Evolutionary conservation across 2,329 filamentous ascomycete species (phyloP), one percentile per base, ranked within the genome.

Genomic region (Emmonsiellopsis sp.): DNA sequence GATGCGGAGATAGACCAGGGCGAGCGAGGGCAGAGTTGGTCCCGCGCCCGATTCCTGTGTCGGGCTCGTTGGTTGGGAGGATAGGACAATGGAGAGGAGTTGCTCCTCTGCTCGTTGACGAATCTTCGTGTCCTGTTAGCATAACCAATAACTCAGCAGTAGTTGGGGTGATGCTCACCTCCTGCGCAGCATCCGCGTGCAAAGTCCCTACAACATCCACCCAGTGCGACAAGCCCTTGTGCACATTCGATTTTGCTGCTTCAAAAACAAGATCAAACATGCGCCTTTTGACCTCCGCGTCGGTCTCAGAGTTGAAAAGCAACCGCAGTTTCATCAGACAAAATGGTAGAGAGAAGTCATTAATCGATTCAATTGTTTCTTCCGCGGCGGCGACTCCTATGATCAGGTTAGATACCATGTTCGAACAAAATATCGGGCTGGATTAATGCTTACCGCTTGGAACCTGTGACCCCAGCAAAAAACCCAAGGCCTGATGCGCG

Each of bases 261-360:
- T 68, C 69, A 57, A 72, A 72, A 62, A 73, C 66, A 26, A 68
- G 61, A 54, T 73, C 68, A 38, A 71, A 63, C 30, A 74, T 65
- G 26, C 56, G 62, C 38, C 61, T 65, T 50, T 55, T 49, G 3
- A 52, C 61, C 6, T 64, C 59, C 7, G 60, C 57, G 15, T 60
- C 59, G 7, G 64, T 55, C 20, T 65, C 65, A 16, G 61, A 62
- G 35, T 65, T 64, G 56, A 73, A 71, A 13, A 72, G 58, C n/a
- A 70, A 58, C 51, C 71, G 69, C 9, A 74, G 61, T 54, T 73
- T 73, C 54, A 73, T 56, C 45, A 72, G 69, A 47, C 70, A 72
- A 42, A 72, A 69, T 5, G 72, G 69, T 30, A 74, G 63, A 8
- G 72, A 74, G 54, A 75, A 71, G 52, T 72, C 65, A 54, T 71